Percentiles rank a stretch among this genome's conserved stretches.
These are phyloP conservation scores for Sporothrix euskadiensis DNA, from an alignment of 2,329 filamentous ascomycete species.

Conservation along the genomic window DNA sequence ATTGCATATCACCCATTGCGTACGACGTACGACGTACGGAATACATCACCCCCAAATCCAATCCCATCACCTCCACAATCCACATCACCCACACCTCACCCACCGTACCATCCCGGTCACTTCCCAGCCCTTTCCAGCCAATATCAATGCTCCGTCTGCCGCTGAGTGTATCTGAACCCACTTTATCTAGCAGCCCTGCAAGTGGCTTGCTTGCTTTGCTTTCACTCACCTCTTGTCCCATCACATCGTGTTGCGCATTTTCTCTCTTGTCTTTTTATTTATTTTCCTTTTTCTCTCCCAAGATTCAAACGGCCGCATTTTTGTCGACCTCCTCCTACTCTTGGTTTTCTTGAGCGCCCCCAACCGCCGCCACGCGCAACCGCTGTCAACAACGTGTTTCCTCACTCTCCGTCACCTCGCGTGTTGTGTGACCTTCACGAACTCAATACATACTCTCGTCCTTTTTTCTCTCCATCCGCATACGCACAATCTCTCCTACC, in stretches of 20 bases:
- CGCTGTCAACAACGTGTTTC: constrained; percentile 21
- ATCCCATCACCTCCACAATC: constrained; percentile 17
- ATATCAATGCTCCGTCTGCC: constrained; percentile 55
- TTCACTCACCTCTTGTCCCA: constrained; percentile 6
- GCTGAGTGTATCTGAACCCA: constrained; percentile 41
- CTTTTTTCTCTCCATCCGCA: background rate
- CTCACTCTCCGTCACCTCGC: background rate
- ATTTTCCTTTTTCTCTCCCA: background rate
- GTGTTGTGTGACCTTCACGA: background rate
- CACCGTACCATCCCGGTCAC: background rate
- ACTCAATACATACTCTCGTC: background rate
- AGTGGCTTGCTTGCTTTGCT: background rate
- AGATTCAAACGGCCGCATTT: background rate
- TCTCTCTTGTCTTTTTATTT: background rate
- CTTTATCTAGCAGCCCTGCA: background rate
- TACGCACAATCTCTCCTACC: constrained; percentile 17
- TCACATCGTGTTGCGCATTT: background rate
- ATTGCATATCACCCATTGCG: background rate
- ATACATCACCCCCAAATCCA: background rate
- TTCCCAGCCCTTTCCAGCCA: constrained; percentile 45
- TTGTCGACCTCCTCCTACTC: background rate
- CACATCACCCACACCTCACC: background rate
- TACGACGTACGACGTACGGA: too few species aligned
- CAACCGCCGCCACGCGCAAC: constrained; percentile 2
- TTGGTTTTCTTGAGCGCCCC: background rate